A percentile compares a stretch with the other conserved stretches of the same genome.
phyloP scores from a whole-genome alignment of 116 monocot species.

The Cymodocea nodosa region DNA sequence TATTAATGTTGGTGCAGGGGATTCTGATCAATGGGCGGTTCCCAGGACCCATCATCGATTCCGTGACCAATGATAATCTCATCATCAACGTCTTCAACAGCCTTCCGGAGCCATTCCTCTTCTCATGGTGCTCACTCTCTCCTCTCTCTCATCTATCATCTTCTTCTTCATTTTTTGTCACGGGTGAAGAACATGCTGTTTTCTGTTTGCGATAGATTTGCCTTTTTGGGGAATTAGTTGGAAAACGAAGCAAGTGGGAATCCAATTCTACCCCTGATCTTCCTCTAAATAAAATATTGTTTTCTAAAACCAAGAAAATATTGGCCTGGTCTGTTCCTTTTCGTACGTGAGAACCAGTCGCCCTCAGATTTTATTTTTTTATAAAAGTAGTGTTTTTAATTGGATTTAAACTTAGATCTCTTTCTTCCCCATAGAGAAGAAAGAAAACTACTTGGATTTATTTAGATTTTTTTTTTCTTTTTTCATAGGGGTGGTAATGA shows the following conservation, averaged over 20 bases:
- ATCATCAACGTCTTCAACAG: conserved; percentile 50
- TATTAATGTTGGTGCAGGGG: conserved; percentile 17
- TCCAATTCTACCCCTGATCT: neutral
- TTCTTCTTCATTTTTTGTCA: neutral
- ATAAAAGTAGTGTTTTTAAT: no score
- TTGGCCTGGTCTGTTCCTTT: neutral
- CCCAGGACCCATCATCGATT: conserved; percentile 35
- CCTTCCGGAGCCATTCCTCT: conserved; percentile 37
- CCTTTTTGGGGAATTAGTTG: neutral
- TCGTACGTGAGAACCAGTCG: neutral
- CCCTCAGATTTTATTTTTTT: neutral
- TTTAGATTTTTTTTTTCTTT: no score
- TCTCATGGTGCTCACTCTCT: conserved; percentile 24
- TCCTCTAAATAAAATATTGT: neutral
- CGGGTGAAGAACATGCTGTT: neutral
- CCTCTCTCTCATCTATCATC: neutral
- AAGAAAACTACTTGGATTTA: no score
- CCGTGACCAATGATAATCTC: conserved; percentile 42
- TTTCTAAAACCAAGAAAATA: neutral
- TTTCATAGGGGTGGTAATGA: no score
- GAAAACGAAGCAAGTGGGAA: neutral
- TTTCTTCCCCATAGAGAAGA: no score
- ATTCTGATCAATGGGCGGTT: conserved; percentile 46
- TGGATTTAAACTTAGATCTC: no score
- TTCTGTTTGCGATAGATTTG: neutral